A percentile compares a stretch with the other conserved stretches of the same genome.
These are phyloP conservation scores for Rhizoclosmatium sp. DNA, from an alignment of 192 early-diverging fungal genomes.

Conservation along the genomic window DNA sequence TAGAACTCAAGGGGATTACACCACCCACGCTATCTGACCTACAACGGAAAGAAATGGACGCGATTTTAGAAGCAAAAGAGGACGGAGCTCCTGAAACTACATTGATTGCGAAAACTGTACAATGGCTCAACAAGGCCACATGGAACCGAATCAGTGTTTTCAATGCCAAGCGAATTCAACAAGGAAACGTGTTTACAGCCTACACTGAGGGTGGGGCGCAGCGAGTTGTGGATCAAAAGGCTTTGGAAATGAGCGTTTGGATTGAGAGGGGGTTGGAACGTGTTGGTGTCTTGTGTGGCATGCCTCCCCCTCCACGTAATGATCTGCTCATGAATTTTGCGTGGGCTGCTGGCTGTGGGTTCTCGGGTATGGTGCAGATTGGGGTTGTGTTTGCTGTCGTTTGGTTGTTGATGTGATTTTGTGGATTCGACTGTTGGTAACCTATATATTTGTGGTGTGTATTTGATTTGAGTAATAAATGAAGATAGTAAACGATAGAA, in stretches of 20 bases:
- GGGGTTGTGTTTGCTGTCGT: constrained; percentile 7
- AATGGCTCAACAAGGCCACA: neutral
- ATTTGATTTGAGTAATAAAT: neutral
- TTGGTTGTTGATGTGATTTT: constrained; percentile 13
- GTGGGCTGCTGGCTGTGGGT: constrained; percentile 19
- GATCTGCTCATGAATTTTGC: constrained; percentile 32
- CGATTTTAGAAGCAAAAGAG: neutral
- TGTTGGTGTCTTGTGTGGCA: constrained; percentile 12
- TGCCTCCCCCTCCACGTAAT: constrained; percentile 35
- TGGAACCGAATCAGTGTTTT: constrained; percentile 11
- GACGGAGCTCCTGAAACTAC: neutral
- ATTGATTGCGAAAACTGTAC: constrained; percentile 4
- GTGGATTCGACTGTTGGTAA: neutral
- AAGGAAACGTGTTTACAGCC: constrained; percentile 9
- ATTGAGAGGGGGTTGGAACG: neutral
- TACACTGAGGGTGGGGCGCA: neutral
- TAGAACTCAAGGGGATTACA: neutral
- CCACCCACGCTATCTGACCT: neutral
- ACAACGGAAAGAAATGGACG: neutral
- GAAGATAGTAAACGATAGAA: neutral
- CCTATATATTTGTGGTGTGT: too few relatives aligned
- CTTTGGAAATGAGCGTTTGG: neutral
- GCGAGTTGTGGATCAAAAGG: neutral
- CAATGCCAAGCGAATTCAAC: constrained; percentile 16
- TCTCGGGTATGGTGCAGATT: constrained; percentile 8